Conservation (phyloP, 495 filamentous ascomycete species). For the Tuber magnatum region DNA sequence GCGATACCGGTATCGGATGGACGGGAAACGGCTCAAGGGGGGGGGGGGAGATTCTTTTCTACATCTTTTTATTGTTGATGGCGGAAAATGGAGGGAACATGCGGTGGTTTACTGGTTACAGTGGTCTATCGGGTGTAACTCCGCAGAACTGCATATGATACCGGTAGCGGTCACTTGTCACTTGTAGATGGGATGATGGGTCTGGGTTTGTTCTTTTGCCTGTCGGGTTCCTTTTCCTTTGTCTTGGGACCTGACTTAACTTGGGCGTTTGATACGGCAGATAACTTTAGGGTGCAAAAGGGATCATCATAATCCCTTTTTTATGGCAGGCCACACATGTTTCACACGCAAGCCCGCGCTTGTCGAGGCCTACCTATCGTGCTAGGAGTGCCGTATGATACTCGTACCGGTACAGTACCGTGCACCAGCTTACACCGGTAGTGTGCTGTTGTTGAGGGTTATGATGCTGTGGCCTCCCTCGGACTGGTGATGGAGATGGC, state of each 20-base stretch:
- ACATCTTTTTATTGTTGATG: background rate
- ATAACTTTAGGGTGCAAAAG: background rate
- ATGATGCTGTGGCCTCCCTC: background rate
- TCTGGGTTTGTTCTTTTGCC: background rate
- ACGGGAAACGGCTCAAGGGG: background rate
- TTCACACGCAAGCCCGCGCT: background rate
- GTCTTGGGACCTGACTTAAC: background rate
- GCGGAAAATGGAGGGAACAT: background rate
- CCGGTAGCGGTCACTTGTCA: background rate
- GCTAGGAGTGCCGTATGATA: no score
- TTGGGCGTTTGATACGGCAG: background rate
- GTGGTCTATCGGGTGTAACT: background rate
- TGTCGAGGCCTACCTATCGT: background rate
- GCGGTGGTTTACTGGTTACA: background rate
- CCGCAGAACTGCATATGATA: background rate
- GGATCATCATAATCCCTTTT: background rate
- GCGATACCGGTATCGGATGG: background rate
- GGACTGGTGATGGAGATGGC: background rate
- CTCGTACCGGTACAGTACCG: no score
- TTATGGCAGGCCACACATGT: background rate
- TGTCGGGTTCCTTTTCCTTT: background rate
- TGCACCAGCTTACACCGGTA: background rate
- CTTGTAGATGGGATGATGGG: background rate
- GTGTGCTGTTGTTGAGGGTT: background rate
- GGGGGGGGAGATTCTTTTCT: background rate